Percentiles rank a stretch among this genome's conserved stretches.
phyloP scores from a whole-genome alignment of 2,329 filamentous ascomycete genomes.

The Colletotrichum cuscutae region DNA sequence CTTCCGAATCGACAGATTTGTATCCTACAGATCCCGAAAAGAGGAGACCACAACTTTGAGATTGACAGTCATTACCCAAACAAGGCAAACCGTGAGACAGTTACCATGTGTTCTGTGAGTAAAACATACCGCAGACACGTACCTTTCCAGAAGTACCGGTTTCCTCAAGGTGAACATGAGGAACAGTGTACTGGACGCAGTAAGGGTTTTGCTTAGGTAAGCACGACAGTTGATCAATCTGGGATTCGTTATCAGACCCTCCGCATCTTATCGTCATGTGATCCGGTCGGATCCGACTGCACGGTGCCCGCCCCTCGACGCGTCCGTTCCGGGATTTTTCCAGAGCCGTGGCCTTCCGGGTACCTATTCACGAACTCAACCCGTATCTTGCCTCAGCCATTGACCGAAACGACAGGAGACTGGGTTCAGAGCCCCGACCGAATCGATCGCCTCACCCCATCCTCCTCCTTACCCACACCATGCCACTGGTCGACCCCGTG shows the following conservation, averaged over 20 bases:
- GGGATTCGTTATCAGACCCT: constrained; percentile 27
- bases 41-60: background rate
- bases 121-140: background rate
- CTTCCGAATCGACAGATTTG: constrained; percentile 2
- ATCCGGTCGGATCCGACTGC: constrained; percentile 23
- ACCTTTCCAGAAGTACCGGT: background rate
- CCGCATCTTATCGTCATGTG: constrained; percentile 34
- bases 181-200: no score
- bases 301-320: constrained; percentile 13
- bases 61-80: background rate
- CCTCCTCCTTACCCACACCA: constrained; percentile 32
- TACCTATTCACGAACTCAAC: constrained; percentile 9
- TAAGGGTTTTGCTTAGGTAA: background rate
- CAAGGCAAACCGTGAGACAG: background rate
- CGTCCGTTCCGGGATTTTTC: constrained; percentile 28
- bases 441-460: constrained; percentile 13
- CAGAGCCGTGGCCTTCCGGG: constrained; percentile 31
- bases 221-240: constrained; percentile 8
- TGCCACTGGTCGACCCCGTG: constrained; percentile 48
- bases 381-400: background rate
- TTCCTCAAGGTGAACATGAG: no score
- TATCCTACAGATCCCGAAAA: constrained; percentile 9
- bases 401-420: constrained; percentile 15
- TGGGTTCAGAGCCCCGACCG: constrained; percentile 4
- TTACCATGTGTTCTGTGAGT: background rate